Evolutionary conservation across 2,329 filamentous ascomycete species (phyloP).

Genomic region (Cladosporium austrohemisphaericum): DNA sequence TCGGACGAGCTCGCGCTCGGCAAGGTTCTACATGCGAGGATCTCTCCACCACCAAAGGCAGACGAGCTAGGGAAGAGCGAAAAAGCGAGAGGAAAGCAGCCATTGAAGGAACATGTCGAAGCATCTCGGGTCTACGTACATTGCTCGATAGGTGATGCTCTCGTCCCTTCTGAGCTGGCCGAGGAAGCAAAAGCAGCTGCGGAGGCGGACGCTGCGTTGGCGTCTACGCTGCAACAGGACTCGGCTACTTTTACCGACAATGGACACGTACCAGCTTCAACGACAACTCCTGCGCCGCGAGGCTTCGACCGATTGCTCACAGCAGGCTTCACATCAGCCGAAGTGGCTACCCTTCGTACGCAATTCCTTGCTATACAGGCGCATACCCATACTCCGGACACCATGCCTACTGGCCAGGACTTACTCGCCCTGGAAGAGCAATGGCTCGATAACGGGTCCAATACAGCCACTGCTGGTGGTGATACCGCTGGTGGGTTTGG

Average conservation of each 20-base stretch:
- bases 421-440: slow-evolving; percentile 78
- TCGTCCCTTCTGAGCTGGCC: slow-evolving; percentile 65
- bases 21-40: slow-evolving; percentile 61
- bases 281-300: slow-evolving; percentile 58
- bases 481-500: slow-evolving; percentile 45
- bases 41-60: slow-evolving; percentile 48
- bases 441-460: slow-evolving; percentile 69
- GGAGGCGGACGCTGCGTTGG: slow-evolving; percentile 37
- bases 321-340: slow-evolving; percentile 75
- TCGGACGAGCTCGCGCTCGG: slow-evolving; percentile 67
- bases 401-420: slow-evolving; percentile 74
- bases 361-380: slow-evolving; percentile 86
- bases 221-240: slow-evolving; percentile 3
- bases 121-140: slow-evolving; percentile 74
- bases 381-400: slow-evolving; percentile 78
- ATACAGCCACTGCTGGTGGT: slow-evolving; percentile 32
- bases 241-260: neutral
- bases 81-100: slow-evolving; percentile 64
- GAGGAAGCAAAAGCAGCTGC: slow-evolving; percentile 55
- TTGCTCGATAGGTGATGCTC: slow-evolving; percentile 77
- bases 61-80: slow-evolving; percentile 29
- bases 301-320: slow-evolving; percentile 85
- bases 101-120: slow-evolving; percentile 42
- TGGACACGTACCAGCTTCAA: slow-evolving; percentile 24
- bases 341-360: slow-evolving; percentile 78